These are phyloP conservation scores for Starmerella apicola DNA, from an alignment of 805 yeast genomes.

Conservation along the genomic window DNA sequence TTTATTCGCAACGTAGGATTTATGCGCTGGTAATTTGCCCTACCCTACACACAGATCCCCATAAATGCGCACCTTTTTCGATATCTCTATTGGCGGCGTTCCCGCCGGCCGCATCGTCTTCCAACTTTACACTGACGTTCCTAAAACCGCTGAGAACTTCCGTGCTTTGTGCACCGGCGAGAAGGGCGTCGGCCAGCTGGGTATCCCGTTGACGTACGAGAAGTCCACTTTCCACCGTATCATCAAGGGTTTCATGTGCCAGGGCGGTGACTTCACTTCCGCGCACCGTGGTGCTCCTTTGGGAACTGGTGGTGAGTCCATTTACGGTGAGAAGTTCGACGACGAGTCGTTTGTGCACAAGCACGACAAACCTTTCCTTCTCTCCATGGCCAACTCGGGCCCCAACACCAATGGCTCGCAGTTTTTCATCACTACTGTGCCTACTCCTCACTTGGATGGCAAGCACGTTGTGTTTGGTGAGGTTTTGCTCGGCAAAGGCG, in stretches of 20 bases:
- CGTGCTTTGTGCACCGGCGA: slow-evolving; percentile 83
- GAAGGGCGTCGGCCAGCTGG: slow-evolving; percentile 50
- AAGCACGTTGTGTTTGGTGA: slow-evolving; percentile 96
- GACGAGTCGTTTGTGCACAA: slow-evolving; percentile 72
- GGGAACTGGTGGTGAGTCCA: slow-evolving; percentile 74
- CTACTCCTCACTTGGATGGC: slow-evolving; percentile 88
- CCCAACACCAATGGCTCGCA: slow-evolving; percentile 94
- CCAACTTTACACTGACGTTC: slow-evolving; percentile 56
- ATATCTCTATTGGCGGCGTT: slow-evolving; percentile 59
- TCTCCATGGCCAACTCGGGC: slow-evolving; percentile 96
- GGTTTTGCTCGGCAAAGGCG: slow-evolving; percentile 70
- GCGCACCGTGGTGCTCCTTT: slow-evolving; percentile 28
- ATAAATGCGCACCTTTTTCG: slow-evolving; percentile 33
- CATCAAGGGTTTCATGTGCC: slow-evolving; percentile 80
- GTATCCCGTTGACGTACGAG: slow-evolving; percentile 60
- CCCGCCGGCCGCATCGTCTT: slow-evolving; percentile 66
- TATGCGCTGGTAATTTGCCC: no score
- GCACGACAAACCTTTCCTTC: slow-evolving; percentile 75
- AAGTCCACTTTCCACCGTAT: slow-evolving; percentile 86
- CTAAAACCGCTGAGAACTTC: slow-evolving; percentile 83
- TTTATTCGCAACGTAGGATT: no score
- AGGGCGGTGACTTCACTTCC: slow-evolving; percentile 85
- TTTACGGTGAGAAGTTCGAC: slow-evolving; percentile 74
- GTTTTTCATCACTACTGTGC: slow-evolving; percentile 82
- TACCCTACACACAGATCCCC: slow-evolving; percentile 5